Conservation (phyloP, 352 stramenopile species). For the Pythium volutum region DNA sequence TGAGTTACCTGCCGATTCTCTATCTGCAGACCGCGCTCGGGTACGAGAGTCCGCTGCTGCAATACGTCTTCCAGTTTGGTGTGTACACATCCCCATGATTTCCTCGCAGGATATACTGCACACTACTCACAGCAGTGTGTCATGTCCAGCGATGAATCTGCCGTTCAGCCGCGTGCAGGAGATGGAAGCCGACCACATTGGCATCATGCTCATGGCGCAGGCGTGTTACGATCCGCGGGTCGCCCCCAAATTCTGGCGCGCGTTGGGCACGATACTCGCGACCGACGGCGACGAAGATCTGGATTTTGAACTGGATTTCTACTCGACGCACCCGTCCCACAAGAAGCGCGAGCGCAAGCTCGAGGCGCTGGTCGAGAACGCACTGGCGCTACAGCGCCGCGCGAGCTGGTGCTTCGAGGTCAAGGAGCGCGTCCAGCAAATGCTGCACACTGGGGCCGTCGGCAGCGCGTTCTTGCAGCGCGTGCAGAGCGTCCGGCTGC, state of each 20-base stretch:
- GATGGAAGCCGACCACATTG: slow-evolving; percentile 67
- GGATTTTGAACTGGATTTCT: slow-evolving; percentile 57
- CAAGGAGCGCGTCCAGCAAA: slow-evolving; percentile 49
- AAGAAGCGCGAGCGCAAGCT: slow-evolving; percentile 50
- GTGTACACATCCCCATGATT: not conserved
- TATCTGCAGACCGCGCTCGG: slow-evolving; percentile 42
- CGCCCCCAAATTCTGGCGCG: slow-evolving; percentile 44
- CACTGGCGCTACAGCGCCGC: slow-evolving; percentile 38
- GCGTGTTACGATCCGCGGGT: slow-evolving; percentile 67
- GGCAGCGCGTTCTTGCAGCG: slow-evolving; percentile 42
- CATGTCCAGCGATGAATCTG: slow-evolving; percentile 41
- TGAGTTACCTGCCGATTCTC: slow-evolving; percentile 57
- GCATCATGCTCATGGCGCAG: slow-evolving; percentile 72
- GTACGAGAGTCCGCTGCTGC: slow-evolving; percentile 56
- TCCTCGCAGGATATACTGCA: not conserved
- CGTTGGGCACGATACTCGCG: slow-evolving; percentile 36
- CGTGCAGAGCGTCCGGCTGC: slow-evolving; percentile 29
- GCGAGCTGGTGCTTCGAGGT: slow-evolving; percentile 59
- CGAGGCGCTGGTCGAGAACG: slow-evolving; percentile 38
- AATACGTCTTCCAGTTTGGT: slow-evolving; percentile 64
- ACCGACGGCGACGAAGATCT: slow-evolving; percentile 28
- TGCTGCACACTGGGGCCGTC: slow-evolving; percentile 27
- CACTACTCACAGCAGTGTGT: not conserved
- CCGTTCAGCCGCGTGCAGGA: slow-evolving; percentile 64
- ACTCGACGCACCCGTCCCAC: slow-evolving; percentile 65